Conservation (phyloP, 2,329 filamentous ascomycete species). For the Pseudopyrenochaeta lycopersici region DNA sequence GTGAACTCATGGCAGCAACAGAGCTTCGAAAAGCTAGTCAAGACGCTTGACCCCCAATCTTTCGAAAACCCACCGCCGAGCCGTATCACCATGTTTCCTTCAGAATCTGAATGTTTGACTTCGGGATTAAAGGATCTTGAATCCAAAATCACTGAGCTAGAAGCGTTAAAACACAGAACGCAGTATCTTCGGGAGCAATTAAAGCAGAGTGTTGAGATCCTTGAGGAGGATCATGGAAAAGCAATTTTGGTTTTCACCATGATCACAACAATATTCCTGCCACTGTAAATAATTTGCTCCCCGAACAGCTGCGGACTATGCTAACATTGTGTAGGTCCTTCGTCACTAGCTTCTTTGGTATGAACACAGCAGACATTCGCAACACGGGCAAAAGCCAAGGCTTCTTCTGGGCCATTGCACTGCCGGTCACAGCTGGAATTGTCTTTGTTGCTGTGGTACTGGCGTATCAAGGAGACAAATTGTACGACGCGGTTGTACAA, state of each 20-base stretch:
- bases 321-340: conserved; percentile 11
- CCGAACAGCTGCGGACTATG: neutral
- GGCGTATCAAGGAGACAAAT: conserved; percentile 7
- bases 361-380: conserved; percentile 26
- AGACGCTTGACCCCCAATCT: conserved; percentile 1
- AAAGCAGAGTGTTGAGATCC: conserved; percentile 17
- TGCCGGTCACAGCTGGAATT: conserved; percentile 16
- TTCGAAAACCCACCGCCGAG: neutral
- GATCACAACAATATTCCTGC: conserved; percentile 49
- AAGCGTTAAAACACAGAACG: conserved; percentile 9
- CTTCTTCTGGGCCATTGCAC: conserved; percentile 22
- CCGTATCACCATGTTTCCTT: neutral
- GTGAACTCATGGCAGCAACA: conserved; percentile 20
- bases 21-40: conserved; percentile 2
- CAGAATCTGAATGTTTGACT: conserved; percentile 7
- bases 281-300: conserved; percentile 35
- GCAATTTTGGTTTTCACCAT: conserved; percentile 19
- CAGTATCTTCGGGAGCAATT: conserved; percentile 22
- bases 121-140: neutral
- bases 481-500: conserved; percentile 1
- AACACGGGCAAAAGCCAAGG: conserved; percentile 15
- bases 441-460: conserved; percentile 4
- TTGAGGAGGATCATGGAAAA: conserved; percentile 18
- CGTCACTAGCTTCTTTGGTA: conserved; percentile 22
- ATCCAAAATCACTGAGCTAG: conserved; percentile 13